Evolutionary conservation across 2,329 filamentous ascomycete species (phyloP).

Genomic region (Ophiobolus disseminans): DNA sequence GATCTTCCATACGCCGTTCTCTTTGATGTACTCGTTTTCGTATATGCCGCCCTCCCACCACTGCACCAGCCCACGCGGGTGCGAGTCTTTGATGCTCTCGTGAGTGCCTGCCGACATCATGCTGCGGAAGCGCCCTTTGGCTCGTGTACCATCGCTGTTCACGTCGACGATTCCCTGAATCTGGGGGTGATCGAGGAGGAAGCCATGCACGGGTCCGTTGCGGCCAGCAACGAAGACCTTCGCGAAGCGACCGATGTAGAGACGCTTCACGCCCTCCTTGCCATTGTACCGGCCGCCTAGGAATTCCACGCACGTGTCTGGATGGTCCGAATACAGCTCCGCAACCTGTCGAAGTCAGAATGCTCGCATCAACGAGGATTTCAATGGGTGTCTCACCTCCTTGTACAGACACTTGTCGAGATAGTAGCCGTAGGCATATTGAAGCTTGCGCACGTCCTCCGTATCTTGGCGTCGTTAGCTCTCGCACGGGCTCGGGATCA

Average conservation of each 20-base stretch:
- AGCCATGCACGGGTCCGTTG: slow-evolving; percentile 64
- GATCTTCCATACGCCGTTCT: slow-evolving; percentile 62
- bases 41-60: slow-evolving; percentile 67
- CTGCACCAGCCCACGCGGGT: slow-evolving; percentile 61
- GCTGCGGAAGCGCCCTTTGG: slow-evolving; percentile 61
- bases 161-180: slow-evolving; percentile 65
- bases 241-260: slow-evolving; percentile 62
- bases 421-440: slow-evolving; percentile 67
- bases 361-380: too few species aligned
- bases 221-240: slow-evolving; percentile 60
- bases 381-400: slow-evolving; percentile 49
- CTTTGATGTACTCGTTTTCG: slow-evolving; percentile 67
- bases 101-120: slow-evolving; percentile 65
- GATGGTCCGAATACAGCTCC: slow-evolving; percentile 60
- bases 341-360: slow-evolving; percentile 32
- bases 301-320: slow-evolving; percentile 64
- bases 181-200: slow-evolving; percentile 65
- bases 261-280: slow-evolving; percentile 59
- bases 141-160: slow-evolving; percentile 55
- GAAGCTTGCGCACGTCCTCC: slow-evolving; percentile 62
- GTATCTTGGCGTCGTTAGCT: slow-evolving; percentile 52
- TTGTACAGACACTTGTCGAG: slow-evolving; percentile 66
- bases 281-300: slow-evolving; percentile 61
- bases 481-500: too few species aligned
- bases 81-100: slow-evolving; percentile 57